phyloP scores from a whole-genome alignment of 148 eudicot genomes.

The Silene latifolia region DNA sequence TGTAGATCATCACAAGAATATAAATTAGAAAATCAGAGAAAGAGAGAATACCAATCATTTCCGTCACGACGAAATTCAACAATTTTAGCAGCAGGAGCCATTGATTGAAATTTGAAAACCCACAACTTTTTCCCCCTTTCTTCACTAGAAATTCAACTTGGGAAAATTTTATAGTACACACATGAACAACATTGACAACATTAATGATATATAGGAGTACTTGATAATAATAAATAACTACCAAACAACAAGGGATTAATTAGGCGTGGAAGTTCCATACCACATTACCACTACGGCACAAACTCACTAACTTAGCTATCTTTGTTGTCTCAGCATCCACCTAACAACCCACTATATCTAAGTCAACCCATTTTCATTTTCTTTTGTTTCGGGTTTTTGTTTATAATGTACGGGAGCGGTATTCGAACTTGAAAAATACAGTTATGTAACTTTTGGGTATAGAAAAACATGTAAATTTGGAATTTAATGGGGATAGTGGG shows the following conservation, averaged over 20 bases:
- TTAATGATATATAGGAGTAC: too few relatives aligned
- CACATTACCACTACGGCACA: too few relatives aligned
- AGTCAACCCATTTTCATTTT: conserved; percentile 14
- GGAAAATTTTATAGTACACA: neutral
- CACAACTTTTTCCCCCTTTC: neutral
- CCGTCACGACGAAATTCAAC: conserved; percentile 66
- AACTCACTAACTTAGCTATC: neutral
- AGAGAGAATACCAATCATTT: conserved; percentile 59
- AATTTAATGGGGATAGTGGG: neutral
- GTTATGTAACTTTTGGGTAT: too few relatives aligned
- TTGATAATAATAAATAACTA: too few relatives aligned
- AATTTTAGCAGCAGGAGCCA: conserved; percentile 67
- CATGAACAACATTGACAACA: neutral
- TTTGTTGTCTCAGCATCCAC: conserved; percentile 1
- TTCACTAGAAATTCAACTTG: conserved; percentile 10
- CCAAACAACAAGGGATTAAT: too few relatives aligned
- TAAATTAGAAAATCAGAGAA: conserved; percentile 1
- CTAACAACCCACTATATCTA: conserved; percentile 20
- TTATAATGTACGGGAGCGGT: too few relatives aligned
- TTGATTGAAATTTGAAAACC: conserved; percentile 14
- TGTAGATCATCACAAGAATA: neutral
- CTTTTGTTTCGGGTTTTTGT: neutral
- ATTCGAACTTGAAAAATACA: too few relatives aligned
- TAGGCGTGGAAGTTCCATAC: too few relatives aligned
- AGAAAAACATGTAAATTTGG: too few relatives aligned